Conservation (phyloP, 2,329 filamentous ascomycete genomes). For the Basipetospora chlamydospora region DNA sequence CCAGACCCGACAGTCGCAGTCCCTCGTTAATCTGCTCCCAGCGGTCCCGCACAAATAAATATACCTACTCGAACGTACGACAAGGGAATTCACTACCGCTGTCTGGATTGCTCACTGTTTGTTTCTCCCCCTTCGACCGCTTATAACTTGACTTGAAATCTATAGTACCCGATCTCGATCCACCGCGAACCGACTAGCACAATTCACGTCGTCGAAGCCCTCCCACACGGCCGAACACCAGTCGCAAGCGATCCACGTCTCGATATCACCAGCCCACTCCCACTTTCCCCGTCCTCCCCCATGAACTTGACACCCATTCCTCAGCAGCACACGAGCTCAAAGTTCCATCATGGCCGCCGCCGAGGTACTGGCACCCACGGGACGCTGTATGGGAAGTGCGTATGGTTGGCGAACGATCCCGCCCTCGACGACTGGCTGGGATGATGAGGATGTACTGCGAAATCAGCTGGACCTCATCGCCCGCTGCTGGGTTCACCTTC, state of each 20-base stretch:
- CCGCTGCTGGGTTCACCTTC: constrained; percentile 4
- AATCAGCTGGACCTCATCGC: constrained; percentile 3
- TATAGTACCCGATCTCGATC: too few relatives aligned
- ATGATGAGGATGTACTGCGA: constrained; percentile 13
- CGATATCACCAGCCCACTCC: too few relatives aligned
- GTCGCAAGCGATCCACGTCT: not conserved
- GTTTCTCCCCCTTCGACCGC: too few relatives aligned
- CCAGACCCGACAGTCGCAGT: too few relatives aligned
- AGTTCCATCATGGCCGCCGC: constrained; percentile 40
- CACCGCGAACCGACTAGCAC: not conserved
- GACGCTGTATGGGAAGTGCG: constrained; percentile 25
- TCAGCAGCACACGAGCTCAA: constrained; percentile 27
- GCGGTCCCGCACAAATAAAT: too few relatives aligned
- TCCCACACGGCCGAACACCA: not conserved
- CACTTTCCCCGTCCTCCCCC: constrained; percentile 13
- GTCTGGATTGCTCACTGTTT: too few relatives aligned
- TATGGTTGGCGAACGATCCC: constrained; percentile 21
- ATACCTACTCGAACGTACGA: too few relatives aligned
- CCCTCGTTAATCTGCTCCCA: too few relatives aligned
- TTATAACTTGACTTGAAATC: too few relatives aligned
- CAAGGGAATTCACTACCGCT: too few relatives aligned
- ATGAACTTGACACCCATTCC: constrained; percentile 33
- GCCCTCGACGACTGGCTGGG: constrained; percentile 21
- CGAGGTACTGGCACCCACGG: constrained; percentile 29
- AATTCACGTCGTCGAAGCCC: too few relatives aligned